Percentiles rank a stretch among this genome's conserved stretches.
Evolutionary conservation across 371 early-diverging fungal species (phyloP).

Genomic region (Apophysomyces trapeziformis): DNA sequence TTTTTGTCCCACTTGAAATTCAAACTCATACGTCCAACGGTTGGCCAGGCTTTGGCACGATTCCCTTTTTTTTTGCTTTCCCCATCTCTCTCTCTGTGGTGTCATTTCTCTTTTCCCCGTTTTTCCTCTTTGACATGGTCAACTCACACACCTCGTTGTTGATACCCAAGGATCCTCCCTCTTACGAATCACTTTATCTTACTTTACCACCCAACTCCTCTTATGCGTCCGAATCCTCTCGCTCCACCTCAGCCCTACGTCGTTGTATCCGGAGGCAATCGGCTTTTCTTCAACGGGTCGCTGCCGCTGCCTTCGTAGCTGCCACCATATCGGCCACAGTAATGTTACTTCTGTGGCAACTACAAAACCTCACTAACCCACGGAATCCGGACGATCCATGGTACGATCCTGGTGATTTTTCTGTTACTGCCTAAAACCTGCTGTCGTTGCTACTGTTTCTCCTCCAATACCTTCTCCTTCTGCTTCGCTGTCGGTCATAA

Average conservation of each 20-base stretch:
- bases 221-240: slow-evolving; percentile 21
- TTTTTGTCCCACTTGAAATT: background rate
- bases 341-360: slow-evolving; percentile 50
- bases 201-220: slow-evolving; percentile 30
- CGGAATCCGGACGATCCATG: slow-evolving; percentile 45
- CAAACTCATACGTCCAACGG: background rate
- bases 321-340: slow-evolving; percentile 48
- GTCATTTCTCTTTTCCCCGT: background rate
- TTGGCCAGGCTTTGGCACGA: background rate
- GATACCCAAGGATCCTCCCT: slow-evolving; percentile 48
- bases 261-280: slow-evolving; percentile 33
- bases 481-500: background rate
- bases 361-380: slow-evolving; percentile 46
- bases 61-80: background rate
- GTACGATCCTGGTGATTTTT: slow-evolving; percentile 32
- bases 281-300: slow-evolving; percentile 39
- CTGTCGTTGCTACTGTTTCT: too few relatives aligned
- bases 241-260: slow-evolving; percentile 19
- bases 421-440: background rate
- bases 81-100: background rate
- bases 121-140: background rate
- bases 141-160: slow-evolving; percentile 17
- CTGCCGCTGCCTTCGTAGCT: slow-evolving; percentile 48
- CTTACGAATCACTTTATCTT: slow-evolving; percentile 46
- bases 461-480: background rate